Conservation (phyloP, 805 yeast genomes). For the Schwanniomyces pseudopolymorphus region DNA sequence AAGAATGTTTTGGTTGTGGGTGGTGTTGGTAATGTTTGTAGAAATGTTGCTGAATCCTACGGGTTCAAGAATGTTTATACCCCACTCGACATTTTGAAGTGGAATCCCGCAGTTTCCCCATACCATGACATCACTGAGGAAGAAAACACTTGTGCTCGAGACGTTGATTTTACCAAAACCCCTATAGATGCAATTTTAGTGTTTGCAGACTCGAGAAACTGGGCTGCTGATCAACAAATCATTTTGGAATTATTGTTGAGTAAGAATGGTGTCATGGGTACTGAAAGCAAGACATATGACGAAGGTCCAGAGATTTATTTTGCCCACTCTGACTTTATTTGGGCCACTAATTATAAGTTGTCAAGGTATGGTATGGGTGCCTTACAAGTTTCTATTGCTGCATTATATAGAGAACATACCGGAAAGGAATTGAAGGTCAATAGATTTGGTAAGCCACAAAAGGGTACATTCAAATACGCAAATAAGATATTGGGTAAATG, state of each 20-base stretch:
- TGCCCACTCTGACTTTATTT: constrained; percentile 89
- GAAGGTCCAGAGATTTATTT: constrained; percentile 83
- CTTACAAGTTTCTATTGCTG: constrained; percentile 82
- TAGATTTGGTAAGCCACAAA: constrained; percentile 87
- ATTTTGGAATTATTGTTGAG: constrained; percentile 77
- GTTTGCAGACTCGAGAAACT: constrained; percentile 87
- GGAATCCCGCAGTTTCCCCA: constrained; percentile 86
- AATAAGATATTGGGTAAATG: constrained; percentile 72
- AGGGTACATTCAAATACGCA: constrained; percentile 83
- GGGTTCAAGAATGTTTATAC: constrained; percentile 83
- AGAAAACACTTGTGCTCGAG: constrained; percentile 53
- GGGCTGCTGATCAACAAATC: constrained; percentile 93
- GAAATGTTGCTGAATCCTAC: constrained; percentile 78
- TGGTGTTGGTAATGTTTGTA: constrained; percentile 82
- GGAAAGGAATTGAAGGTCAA: constrained; percentile 78
- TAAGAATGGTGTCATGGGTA: constrained; percentile 81
- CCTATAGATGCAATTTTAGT: constrained; percentile 80
- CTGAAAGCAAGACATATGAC: constrained; percentile 63
- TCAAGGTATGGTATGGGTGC: constrained; percentile 96
- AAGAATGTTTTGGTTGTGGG: constrained; percentile 83
- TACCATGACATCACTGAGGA: constrained; percentile 77
- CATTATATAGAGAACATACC: constrained; percentile 79
- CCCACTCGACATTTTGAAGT: constrained; percentile 77
- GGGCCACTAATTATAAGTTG: constrained; percentile 85
- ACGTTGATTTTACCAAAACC: constrained; percentile 64